phyloP scores from a whole-genome alignment of 1,284 basidiomycete species.

The Puccinia coronata region DNA sequence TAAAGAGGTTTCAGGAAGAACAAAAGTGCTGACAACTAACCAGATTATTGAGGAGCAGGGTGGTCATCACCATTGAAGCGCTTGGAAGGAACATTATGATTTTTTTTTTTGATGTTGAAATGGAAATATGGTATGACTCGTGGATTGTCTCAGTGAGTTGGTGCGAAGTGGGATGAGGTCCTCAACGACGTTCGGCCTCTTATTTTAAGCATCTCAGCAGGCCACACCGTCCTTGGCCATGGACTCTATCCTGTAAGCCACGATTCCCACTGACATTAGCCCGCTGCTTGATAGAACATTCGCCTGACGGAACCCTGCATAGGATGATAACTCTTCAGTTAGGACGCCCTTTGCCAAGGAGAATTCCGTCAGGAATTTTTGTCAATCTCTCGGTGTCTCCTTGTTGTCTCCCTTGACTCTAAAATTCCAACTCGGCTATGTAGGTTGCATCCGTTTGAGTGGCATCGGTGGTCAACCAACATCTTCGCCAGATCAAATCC shows the following conservation, averaged over 20 bases:
- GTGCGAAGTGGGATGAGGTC: neutral
- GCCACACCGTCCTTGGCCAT: neutral
- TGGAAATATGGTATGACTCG: neutral
- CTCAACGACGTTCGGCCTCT: neutral
- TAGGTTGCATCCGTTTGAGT: neutral
- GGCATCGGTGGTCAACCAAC: neutral
- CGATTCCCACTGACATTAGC: neutral
- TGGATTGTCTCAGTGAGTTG: neutral
- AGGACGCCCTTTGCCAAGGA: neutral
- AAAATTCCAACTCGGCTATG: neutral
- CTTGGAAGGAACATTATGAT: conserved; percentile 1
- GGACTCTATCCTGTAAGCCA: neutral
- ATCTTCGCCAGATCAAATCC: neutral
- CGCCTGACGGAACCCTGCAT: conserved; percentile 1
- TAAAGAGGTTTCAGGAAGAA: neutral
- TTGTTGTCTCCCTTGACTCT: conserved; percentile 13
- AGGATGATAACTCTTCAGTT: neutral
- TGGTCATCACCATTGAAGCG: conserved; percentile 12
- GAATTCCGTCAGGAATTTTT: neutral
- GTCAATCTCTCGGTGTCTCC: neutral
- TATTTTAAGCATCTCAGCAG: neutral
- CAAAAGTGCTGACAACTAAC: neutral
- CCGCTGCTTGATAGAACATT: neutral
- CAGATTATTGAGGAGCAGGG: conserved; percentile 16
- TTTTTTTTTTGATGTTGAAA: neutral